Conservation (phyloP, 2,329 filamentous ascomycete species). For the Nigrograna mackinnonii region DNA sequence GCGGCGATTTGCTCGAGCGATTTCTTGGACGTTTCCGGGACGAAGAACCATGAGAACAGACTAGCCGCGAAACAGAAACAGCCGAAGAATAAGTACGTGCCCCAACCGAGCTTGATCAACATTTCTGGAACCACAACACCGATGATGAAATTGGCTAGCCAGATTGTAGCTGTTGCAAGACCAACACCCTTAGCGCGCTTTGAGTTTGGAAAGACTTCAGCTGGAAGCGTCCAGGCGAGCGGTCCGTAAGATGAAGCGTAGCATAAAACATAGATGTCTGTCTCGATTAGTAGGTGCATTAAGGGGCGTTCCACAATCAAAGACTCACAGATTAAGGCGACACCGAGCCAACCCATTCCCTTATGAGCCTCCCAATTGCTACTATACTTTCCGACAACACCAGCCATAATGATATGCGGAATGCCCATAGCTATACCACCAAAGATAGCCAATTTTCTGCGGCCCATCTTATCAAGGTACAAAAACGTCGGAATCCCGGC, state of each 20-base stretch:
- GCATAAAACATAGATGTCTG: conserved; percentile 76
- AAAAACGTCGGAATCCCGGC: conserved; percentile 68
- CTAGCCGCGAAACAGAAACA: conserved; percentile 28
- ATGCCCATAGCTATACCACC: conserved; percentile 72
- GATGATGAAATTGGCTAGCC: conserved; percentile 77
- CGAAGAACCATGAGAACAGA: background rate
- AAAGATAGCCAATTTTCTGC: conserved; percentile 64
- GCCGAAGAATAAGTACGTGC: conserved; percentile 56
- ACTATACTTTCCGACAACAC: conserved; percentile 67
- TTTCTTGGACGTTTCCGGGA: background rate
- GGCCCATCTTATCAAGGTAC: conserved; percentile 66
- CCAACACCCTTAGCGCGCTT: conserved; percentile 70
- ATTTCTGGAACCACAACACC: conserved; percentile 71
- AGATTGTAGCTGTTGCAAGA: conserved; percentile 74
- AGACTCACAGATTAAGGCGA: conserved; percentile 68
- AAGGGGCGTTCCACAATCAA: too few species aligned
- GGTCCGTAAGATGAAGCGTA: conserved; percentile 79
- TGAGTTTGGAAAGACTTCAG: conserved; percentile 74
- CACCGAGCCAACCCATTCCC: conserved; percentile 71
- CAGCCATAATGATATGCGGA: conserved; percentile 72
- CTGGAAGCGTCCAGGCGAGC: conserved; percentile 73
- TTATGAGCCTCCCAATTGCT: conserved; percentile 59
- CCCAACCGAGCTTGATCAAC: conserved; percentile 61
- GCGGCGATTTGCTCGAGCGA: background rate
- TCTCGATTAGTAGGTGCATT: too few species aligned